phyloP scores from a whole-genome alignment of 2,329 filamentous ascomycete species.

The Arthroderma sp. region DNA sequence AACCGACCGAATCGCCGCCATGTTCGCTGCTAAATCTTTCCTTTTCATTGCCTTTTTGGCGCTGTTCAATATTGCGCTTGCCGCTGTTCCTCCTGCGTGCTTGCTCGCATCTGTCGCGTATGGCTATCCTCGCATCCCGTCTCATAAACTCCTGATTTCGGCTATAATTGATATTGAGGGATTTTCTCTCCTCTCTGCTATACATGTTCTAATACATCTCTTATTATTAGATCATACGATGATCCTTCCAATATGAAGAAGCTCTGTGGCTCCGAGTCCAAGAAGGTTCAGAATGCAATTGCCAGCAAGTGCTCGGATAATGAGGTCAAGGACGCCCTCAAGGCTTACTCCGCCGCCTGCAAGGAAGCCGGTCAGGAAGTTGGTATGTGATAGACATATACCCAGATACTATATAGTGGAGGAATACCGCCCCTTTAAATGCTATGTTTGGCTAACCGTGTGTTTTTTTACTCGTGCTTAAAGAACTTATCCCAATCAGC shows the following conservation, averaged over 20 bases:
- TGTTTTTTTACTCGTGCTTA: not conserved
- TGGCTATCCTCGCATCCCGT: slow-evolving; percentile 8
- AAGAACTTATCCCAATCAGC: slow-evolving; percentile 1
- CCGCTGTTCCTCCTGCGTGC: slow-evolving; percentile 37
- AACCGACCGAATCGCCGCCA: slow-evolving; percentile 15
- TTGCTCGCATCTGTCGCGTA: slow-evolving; percentile 40
- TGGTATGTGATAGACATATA: slow-evolving; percentile 19
- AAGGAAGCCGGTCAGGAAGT: slow-evolving; percentile 26
- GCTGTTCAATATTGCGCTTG: slow-evolving; percentile 29
- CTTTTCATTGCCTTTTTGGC: slow-evolving; percentile 33
- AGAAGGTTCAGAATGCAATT: slow-evolving; percentile 25
- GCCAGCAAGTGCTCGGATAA: slow-evolving; percentile 22
- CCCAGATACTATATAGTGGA: not conserved
- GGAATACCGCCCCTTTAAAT: not conserved
- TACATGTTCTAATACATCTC: too few relatives aligned
- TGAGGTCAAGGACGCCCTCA: slow-evolving; percentile 20
- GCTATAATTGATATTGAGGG: too few relatives aligned
- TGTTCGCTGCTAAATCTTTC: slow-evolving; percentile 34
- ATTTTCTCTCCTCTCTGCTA: too few relatives aligned
- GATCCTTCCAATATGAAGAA: slow-evolving; percentile 14
- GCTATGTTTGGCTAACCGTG: slow-evolving; percentile 5
- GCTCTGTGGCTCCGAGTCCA: slow-evolving; percentile 25
- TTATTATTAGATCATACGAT: too few relatives aligned
- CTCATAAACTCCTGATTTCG: not conserved
- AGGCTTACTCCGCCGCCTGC: slow-evolving; percentile 28